Evolutionary conservation across 495 filamentous ascomycete species (phyloP).

Genomic region (Penicillium lividum): DNA sequence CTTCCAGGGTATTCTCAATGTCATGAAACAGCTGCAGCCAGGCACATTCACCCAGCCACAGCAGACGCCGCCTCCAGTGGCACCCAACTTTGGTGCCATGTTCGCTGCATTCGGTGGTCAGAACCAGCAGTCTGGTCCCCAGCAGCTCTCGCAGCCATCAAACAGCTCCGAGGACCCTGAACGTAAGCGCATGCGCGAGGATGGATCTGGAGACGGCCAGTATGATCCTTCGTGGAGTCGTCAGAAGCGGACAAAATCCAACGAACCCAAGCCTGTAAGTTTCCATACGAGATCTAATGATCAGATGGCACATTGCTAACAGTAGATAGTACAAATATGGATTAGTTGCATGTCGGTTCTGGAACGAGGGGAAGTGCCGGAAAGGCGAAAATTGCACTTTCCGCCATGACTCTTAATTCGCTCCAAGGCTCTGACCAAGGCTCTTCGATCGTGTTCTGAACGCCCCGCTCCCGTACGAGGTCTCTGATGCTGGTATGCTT

Average conservation of each 20-base stretch:
- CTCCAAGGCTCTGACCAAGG: neutral
- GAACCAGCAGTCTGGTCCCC: constrained; percentile 29
- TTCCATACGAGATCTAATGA: neutral
- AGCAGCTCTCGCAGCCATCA: constrained; percentile 24
- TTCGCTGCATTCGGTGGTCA: constrained; percentile 49
- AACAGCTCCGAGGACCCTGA: constrained; percentile 43
- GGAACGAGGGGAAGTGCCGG: constrained; percentile 71
- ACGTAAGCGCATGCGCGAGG: constrained; percentile 46
- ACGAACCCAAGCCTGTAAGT: constrained; percentile 41
- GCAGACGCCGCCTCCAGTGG: constrained; percentile 33
- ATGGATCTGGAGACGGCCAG: constrained; percentile 29
- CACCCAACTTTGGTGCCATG: constrained; percentile 49
- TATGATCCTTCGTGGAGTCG: constrained; percentile 30
- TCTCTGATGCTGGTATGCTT: neutral
- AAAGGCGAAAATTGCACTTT: constrained; percentile 88
- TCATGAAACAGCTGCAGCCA: constrained; percentile 39
- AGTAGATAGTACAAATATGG: constrained; percentile 39
- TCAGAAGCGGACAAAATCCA: constrained; percentile 37
- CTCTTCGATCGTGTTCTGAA: no score
- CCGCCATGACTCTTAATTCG: constrained; percentile 53
- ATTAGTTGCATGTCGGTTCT: constrained; percentile 71
- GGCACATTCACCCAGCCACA: constrained; percentile 27
- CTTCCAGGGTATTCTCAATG: constrained; percentile 38
- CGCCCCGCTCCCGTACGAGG: no score
- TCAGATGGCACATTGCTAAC: constrained; percentile 16